Conservation (phyloP, 2,329 filamentous ascomycete genomes). For the Calonectria hawksworthii region DNA sequence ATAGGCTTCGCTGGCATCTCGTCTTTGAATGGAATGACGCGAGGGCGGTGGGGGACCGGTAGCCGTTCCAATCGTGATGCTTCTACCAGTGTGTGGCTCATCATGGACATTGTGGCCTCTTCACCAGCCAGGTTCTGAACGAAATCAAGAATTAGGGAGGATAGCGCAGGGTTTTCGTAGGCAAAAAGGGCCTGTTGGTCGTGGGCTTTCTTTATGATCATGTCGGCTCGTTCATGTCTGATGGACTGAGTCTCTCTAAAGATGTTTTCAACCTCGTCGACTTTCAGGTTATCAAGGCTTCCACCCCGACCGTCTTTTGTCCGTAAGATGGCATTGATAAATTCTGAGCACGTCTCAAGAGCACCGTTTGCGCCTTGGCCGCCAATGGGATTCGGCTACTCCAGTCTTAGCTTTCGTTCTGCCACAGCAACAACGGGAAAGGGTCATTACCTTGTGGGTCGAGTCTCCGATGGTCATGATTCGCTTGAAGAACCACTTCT, state of each 20-base stretch:
- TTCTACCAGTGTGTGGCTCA: not conserved
- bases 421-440: not conserved
- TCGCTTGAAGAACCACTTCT: slow-evolving; percentile 1
- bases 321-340: not conserved
- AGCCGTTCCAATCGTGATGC: not conserved
- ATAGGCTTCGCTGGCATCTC: not conserved
- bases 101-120: not conserved
- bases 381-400: not conserved
- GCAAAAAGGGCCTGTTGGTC: not conserved
- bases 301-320: not conserved
- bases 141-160: not conserved
- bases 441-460: not conserved
- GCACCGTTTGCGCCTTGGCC: not conserved
- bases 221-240: not conserved
- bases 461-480: not conserved
- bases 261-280: not conserved
- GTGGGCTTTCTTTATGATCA: not conserved
- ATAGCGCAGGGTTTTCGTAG: not conserved
- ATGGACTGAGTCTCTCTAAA: not conserved
- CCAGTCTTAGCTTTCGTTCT: not conserved
- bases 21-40: not conserved
- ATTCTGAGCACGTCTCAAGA: not conserved
- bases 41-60: not conserved
- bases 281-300: not conserved
- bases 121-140: not conserved